A percentile compares a stretch with the other conserved stretches of the same genome.
phyloP scores from a whole-genome alignment of 2,329 filamentous ascomycete species.

The Nigrospora sphaerica region DNA sequence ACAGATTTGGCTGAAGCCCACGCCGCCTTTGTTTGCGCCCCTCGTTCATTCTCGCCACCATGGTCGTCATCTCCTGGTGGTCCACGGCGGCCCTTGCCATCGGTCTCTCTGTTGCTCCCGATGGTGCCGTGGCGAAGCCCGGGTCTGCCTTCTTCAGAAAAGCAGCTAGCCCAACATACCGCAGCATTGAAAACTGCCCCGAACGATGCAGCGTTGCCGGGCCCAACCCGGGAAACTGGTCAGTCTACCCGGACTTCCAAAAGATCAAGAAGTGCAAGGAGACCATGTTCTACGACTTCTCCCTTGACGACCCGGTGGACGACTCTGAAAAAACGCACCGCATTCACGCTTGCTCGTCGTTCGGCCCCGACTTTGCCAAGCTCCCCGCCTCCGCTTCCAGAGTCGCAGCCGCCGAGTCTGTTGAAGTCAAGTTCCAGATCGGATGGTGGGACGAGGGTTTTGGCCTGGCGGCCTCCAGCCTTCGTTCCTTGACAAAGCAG shows the following conservation, averaged over 20 bases:
- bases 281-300: slow-evolving; percentile 25
- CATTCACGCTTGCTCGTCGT: slow-evolving; percentile 22
- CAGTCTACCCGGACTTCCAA: slow-evolving; percentile 10
- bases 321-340: slow-evolving; percentile 19
- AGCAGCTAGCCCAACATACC: neutral
- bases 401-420: neutral
- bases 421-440: slow-evolving; percentile 6
- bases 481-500: slow-evolving; percentile 13
- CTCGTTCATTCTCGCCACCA: too few relatives aligned
- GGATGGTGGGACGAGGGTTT: slow-evolving; percentile 3
- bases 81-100: too few relatives aligned
- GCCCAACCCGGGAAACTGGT: slow-evolving; percentile 15
- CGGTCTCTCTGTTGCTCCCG: too few relatives aligned
- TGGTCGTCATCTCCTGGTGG: too few relatives aligned
- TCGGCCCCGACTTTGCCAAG: slow-evolving; percentile 10
- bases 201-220: slow-evolving; percentile 13
- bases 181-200: slow-evolving; percentile 2
- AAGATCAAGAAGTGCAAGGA: slow-evolving; percentile 16
- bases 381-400: neutral
- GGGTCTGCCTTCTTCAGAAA: neutral
- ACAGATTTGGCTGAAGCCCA: too few relatives aligned
- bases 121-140: neutral
- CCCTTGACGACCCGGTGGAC: slow-evolving; percentile 25
- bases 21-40: too few relatives aligned
- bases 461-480: slow-evolving; percentile 6